phyloP scores from a whole-genome alignment of 163 green algal genomes.

The Chloroidium sp. region DNA sequence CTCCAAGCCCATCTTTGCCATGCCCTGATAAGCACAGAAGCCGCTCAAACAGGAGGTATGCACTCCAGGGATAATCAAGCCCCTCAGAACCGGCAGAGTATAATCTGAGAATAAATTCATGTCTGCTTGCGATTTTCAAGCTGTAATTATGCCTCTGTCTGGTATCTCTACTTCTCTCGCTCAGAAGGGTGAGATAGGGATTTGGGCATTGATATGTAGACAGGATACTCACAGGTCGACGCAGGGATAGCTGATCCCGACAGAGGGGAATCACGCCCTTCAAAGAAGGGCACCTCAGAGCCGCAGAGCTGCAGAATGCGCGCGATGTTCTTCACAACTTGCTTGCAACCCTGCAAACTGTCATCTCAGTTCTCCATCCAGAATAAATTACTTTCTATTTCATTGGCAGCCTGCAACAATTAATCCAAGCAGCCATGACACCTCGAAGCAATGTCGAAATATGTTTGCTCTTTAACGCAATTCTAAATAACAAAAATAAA shows the following conservation, averaged over 20 bases:
- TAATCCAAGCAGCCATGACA: too few relatives aligned
- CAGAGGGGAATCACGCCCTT: conserved; percentile 16
- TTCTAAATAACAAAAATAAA: too few relatives aligned
- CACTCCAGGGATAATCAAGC: too few relatives aligned
- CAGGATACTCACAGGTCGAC: conserved; percentile 5
- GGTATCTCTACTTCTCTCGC: too few relatives aligned
- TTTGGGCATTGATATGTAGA: not conserved
- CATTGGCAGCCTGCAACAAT: too few relatives aligned
- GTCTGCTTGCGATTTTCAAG: not conserved
- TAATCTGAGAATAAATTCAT: not conserved
- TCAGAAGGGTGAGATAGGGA: too few relatives aligned
- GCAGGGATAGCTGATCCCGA: conserved; percentile 12
- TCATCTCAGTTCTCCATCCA: not conserved
- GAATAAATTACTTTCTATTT: too few relatives aligned
- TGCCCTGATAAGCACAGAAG: not conserved
- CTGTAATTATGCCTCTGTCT: too few relatives aligned
- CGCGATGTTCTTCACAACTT: conserved; percentile 11
- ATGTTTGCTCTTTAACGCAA: too few relatives aligned
- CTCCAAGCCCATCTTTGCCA: conserved; percentile 19
- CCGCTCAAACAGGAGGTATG: too few relatives aligned
- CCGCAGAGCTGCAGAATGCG: conserved; percentile 4
- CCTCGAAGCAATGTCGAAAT: too few relatives aligned
- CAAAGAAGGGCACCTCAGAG: conserved; percentile 15
- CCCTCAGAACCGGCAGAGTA: conserved; percentile 5
- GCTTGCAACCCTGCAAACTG: conserved; percentile 1